Percentiles rank a stretch among this genome's conserved stretches.
Conservation (phyloP, 495 filamentous ascomycete genomes). For the Xylaria venustula region DNA sequence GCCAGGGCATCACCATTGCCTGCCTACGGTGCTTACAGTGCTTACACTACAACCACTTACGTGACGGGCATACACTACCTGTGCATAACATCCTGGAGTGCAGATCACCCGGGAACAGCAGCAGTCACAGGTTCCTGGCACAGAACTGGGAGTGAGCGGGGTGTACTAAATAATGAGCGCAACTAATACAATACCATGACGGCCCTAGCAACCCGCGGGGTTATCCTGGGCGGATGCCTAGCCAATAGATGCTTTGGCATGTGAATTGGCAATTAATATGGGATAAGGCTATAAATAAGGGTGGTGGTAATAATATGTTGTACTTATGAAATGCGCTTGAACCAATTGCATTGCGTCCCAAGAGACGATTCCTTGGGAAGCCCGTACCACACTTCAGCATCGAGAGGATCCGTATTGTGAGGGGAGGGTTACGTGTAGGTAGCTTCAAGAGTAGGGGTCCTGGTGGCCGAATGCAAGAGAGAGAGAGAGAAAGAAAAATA, state of each 20-base stretch:
- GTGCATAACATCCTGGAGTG: neutral
- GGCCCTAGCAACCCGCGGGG: neutral
- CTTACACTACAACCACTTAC: neutral
- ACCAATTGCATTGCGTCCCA: neutral
- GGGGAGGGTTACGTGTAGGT: neutral
- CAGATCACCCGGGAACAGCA: neutral
- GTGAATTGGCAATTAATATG: neutral
- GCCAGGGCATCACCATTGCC: neutral
- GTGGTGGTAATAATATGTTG: neutral
- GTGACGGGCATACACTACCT: neutral
- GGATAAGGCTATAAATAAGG: neutral
- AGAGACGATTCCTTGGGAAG: neutral
- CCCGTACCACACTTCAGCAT: neutral
- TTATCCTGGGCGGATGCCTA: neutral
- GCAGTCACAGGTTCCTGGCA: neutral
- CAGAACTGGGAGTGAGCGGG: neutral
- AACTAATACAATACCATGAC: neutral
- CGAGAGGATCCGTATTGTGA: neutral
- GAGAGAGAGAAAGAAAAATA: neutral
- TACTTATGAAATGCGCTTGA: slow-evolving; percentile 4
- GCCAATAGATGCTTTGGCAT: neutral
- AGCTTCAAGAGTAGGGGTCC: neutral
- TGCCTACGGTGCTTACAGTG: too few relatives aligned
- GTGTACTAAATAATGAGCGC: neutral
- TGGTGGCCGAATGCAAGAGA: neutral